Evolutionary conservation across 164 flowering plant genomes (phyloP), one percentile per base, ranked within the genome.

Genomic region (Akebia trifoliata): DNA sequence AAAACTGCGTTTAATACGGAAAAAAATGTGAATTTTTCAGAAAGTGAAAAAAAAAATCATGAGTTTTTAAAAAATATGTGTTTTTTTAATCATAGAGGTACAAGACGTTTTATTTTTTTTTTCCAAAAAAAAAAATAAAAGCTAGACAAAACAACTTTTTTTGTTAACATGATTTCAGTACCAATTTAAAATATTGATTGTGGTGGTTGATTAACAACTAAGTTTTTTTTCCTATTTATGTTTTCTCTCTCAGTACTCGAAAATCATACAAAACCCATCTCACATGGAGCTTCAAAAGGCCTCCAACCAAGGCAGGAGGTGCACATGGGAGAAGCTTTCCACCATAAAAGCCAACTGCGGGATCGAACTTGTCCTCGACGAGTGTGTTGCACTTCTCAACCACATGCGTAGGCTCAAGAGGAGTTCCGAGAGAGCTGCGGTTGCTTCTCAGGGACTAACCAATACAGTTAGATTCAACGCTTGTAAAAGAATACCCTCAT

Each of bases 261-360:
- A 88, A 72, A 83, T 94, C 8, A 84, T 90, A 69, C 99, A 94
- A 63, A 94, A 94, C 55, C 96, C 96, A 42, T 63, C 93, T 20
- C 67, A 76, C 32, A 55, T 67, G 72, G 99, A 94, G 69, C 87
- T 94, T 62, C 99, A 90, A 49, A 94, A 94, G 73, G 83, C 97
- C 29, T 77, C 90, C 20, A 86, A 86, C 58, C 97, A 90, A 58
- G 99, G 99, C 17, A 71, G 99, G 65, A 79, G 99, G 60, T 86
- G 97, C 85, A 94, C 92, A 2, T 94, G 99, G 99, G 99, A 86
- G 76, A 94, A 94, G 74, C 91, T 94, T 14, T 88, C 99, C 6
- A 91, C 96, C 55, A 86, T 94, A 45, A 94, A 94, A 66, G 90
- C 97, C 32, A 94, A 94, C 57, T 90, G 97, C 65, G 91, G 91